Evolutionary conservation across 495 filamentous ascomycete genomes (phyloP), one percentile per base, ranked within the genome.

Genomic region (Aspergillus campestris): DNA sequence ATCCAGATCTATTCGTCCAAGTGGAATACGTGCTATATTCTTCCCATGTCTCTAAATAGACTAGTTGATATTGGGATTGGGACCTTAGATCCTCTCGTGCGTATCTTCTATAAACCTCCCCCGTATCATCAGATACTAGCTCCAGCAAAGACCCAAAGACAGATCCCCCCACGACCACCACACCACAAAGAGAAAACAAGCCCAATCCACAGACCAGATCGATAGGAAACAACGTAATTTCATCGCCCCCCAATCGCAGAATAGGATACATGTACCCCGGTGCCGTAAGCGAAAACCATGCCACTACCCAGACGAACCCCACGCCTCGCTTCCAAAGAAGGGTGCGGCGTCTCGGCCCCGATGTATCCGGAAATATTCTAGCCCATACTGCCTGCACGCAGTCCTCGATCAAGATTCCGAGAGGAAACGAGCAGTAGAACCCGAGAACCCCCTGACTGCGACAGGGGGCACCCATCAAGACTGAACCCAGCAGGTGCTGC

Each of bases 381-480:
- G 27, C 8, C 12, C 24, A 48, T n/a, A 48, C 12, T 15, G 36
- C 34, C 40, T 59, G 57, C 4, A 57, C 46, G 7, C n/a, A 32
- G 45, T 61, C 61, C 45, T 69, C 63, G 2, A 53, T 11, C 24
- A 56, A 41, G 7, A 58, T 47, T 7, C 47, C 64, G 7, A 64
- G 1, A 9, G 55, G 48, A 40, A 56, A 49, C 3, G 48, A 27
- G 4, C 50, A 12, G 34, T 67, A 69, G 43, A 60, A 69, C 10
- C 49, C 33, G 9, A 57, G 34, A 8, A 35, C 42, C n/a, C 50
- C 47, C 3, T 53, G 44, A 10, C 41, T 29, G 10, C 37, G 42
- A 1, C 53, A 39, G 5, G 39, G 12, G 7, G 47, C 30, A 8
- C 61, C 53, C 12, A 43, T 14, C 5, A 48, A 46, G 7, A 60